Conservation (phyloP, 2,329 filamentous ascomycete genomes). For the Aaosphaeria arxii region DNA sequence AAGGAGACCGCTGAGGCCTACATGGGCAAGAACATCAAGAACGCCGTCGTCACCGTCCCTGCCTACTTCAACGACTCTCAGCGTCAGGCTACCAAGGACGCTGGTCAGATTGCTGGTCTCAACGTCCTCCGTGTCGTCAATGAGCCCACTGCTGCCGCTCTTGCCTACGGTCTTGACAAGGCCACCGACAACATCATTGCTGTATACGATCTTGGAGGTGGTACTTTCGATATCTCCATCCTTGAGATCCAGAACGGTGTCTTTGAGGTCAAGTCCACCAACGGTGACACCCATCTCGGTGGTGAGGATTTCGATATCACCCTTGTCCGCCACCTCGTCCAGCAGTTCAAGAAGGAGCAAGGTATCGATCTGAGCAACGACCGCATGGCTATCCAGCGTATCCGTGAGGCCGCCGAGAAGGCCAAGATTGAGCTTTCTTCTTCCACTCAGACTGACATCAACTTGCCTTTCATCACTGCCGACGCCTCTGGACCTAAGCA, state of each 20-base stretch:
- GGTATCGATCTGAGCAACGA: conserved; percentile 85
- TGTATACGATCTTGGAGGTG: conserved; percentile 97
- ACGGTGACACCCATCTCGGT: conserved; percentile 97
- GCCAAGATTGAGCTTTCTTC: conserved; percentile 99
- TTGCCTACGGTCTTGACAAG: conserved; percentile 96
- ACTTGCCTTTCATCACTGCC: conserved; percentile 97
- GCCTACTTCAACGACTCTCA: conserved; percentile 99
- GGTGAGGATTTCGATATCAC: conserved; percentile 97
- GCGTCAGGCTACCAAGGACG: conserved; percentile 97
- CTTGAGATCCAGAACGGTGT: conserved; percentile 97
- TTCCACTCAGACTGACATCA: conserved; percentile 93
- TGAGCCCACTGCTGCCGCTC: conserved; percentile 92
- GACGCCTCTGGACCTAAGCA: conserved; percentile 95
- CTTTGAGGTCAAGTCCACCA: conserved; percentile 98
- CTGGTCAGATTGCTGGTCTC: conserved; percentile 90
- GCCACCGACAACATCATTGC: conserved; percentile 84
- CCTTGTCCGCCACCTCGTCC: conserved; percentile 88
- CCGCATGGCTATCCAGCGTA: conserved; percentile 98
- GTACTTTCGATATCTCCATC: conserved; percentile 98
- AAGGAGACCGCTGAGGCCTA: conserved; percentile 97
- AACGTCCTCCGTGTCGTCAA: conserved; percentile 98
- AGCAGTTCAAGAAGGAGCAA: conserved; percentile 95
- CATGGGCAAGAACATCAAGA: conserved; percentile 86
- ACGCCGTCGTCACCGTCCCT: conserved; percentile 93
- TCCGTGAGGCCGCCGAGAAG: conserved; percentile 97